Conservation (phyloP, 305 asterid genomes). For the Fraxinus xanthoxyloides region DNA sequence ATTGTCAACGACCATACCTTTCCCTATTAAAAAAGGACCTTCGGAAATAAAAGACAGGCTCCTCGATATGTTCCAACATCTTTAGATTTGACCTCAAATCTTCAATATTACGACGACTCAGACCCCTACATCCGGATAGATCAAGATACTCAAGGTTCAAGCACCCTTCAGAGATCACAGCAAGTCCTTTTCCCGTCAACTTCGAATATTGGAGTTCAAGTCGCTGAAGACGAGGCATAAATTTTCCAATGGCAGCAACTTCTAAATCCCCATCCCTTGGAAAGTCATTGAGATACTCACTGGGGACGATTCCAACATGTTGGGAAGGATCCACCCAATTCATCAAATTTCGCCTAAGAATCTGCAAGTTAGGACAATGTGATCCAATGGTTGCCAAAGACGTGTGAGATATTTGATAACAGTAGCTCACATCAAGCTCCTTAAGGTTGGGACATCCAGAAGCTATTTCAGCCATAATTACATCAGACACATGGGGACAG, state of each 20-base stretch:
- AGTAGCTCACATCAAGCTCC: constrained; percentile 80
- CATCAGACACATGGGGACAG: constrained; percentile 64
- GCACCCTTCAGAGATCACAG: constrained; percentile 62
- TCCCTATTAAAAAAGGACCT: constrained; percentile 52
- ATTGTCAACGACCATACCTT: constrained; percentile 76
- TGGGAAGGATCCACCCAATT: constrained; percentile 76
- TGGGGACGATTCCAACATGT: constrained; percentile 52
- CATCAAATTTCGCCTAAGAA: constrained; percentile 62
- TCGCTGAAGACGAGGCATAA: constrained; percentile 56
- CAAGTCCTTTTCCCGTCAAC: constrained; percentile 64
- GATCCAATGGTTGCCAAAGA: constrained; percentile 60
- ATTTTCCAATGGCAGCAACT: constrained; percentile 69
- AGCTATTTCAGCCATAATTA: constrained; percentile 53
- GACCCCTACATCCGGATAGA: constrained; percentile 66
- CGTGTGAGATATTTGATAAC: constrained; percentile 69
- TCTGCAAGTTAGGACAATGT: constrained; percentile 41
- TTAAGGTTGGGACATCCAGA: constrained; percentile 57
- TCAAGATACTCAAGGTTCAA: constrained; percentile 61
- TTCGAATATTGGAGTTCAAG: constrained; percentile 72
- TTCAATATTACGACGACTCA: constrained; percentile 58
- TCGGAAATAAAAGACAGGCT: constrained; percentile 67
- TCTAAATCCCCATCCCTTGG: constrained; percentile 87
- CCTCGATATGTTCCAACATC: constrained; percentile 51
- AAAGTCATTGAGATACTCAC: constrained; percentile 56
- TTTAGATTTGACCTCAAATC: constrained; percentile 47